These are phyloP conservation scores for Paecilomyces fulvus DNA, from an alignment of 2,329 filamentous ascomycete species.

Conservation along the genomic window DNA sequence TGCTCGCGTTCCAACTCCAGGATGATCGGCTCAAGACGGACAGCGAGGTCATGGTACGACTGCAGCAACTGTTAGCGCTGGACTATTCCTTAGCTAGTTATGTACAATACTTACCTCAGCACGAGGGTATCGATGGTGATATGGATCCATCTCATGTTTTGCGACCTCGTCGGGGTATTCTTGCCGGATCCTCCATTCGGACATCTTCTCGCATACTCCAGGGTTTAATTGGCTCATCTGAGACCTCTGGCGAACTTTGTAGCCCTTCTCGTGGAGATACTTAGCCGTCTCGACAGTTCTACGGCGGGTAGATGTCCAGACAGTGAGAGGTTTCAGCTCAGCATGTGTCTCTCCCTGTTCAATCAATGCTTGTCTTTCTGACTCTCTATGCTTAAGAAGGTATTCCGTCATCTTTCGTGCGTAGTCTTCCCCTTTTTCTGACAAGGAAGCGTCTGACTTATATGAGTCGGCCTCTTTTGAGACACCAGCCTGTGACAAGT, in stretches of 20 bases:
- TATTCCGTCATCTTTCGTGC: constrained; percentile 78
- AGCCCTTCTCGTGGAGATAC: constrained; percentile 68
- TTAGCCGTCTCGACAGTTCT: constrained; percentile 86
- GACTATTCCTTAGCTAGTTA: background rate
- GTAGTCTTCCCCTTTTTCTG: constrained; percentile 70
- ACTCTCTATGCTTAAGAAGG: constrained; percentile 71
- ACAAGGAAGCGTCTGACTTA: constrained; percentile 81
- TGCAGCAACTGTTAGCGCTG: constrained; percentile 28
- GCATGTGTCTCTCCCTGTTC: constrained; percentile 59
- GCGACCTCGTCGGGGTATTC: constrained; percentile 84
- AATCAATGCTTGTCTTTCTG: constrained; percentile 63
- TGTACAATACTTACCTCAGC: constrained; percentile 59
- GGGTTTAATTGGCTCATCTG: constrained; percentile 98
- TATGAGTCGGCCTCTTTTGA: constrained; percentile 85
- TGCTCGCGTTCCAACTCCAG: constrained; percentile 94
- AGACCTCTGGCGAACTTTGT: constrained; percentile 79
- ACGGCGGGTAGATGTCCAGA: constrained; percentile 91
- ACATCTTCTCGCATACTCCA: constrained; percentile 89
- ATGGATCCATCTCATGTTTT: constrained; percentile 90
- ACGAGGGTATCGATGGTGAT: constrained; percentile 91
- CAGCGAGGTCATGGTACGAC: constrained; percentile 98
- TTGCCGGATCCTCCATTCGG: constrained; percentile 68
- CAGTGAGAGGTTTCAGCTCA: constrained; percentile 68
- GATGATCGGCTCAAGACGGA: constrained; percentile 94
- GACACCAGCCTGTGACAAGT: constrained; percentile 54